These are phyloP conservation scores for Trichosanthes truncata DNA, from an alignment of 306 rosid genomes.

Conservation along the genomic window DNA sequence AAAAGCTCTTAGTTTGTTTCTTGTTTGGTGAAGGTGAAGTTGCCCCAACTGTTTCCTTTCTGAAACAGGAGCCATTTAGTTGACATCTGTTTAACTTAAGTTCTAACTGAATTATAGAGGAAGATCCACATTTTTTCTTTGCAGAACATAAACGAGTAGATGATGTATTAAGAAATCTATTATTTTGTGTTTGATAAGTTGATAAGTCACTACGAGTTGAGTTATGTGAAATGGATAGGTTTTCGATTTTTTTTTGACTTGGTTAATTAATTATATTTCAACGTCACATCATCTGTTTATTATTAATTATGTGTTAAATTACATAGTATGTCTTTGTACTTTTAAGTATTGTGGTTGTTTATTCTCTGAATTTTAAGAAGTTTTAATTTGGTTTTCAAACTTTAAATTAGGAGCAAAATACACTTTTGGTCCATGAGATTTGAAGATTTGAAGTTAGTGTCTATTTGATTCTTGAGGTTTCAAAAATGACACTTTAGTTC, in stretches of 20 bases:
- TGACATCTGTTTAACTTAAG: not conserved
- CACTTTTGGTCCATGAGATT: no score
- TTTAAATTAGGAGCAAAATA: no score
- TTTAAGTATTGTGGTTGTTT: not conserved
- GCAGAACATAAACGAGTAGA: not conserved
- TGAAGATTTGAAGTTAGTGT: no score
- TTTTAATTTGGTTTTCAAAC: no score
- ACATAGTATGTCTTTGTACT: not conserved
- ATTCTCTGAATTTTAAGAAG: no score
- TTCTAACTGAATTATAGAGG: not conserved
- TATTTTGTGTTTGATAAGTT: not conserved
- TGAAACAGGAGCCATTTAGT: not conserved
- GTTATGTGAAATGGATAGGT: not conserved
- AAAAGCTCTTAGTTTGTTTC: not conserved
- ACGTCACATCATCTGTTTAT: not conserved
- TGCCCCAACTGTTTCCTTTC: no score
- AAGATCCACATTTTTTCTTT: not conserved
- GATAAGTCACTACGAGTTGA: not conserved
- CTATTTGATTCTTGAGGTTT: no score
- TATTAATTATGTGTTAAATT: no score
- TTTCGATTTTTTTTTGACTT: not conserved
- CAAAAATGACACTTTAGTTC: no score
- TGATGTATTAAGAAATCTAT: not conserved
- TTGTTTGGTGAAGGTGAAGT: not conserved
- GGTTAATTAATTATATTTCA: not conserved